Evolutionary conservation across 768 basidiomycete species (phyloP).

Genomic region (Termitomyces sp.): DNA sequence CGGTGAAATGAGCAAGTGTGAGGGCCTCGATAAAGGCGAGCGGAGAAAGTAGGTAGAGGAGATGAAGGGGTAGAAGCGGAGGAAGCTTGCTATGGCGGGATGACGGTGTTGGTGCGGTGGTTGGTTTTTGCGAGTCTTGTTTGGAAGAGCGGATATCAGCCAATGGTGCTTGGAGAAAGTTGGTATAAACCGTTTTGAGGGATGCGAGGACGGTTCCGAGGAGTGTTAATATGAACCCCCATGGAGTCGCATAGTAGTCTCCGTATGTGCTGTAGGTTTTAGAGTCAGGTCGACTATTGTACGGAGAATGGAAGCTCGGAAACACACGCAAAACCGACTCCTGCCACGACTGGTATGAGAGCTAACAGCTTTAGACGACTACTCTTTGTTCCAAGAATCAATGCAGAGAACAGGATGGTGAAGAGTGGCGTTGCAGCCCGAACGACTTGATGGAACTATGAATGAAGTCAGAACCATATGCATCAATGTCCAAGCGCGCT

Average conservation of each 20-base stretch:
- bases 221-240: constrained; percentile 84
- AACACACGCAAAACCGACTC: constrained; percentile 86
- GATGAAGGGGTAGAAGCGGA: constrained; percentile 59
- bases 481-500: constrained; percentile 22
- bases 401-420: constrained; percentile 70
- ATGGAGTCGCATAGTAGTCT: constrained; percentile 86
- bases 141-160: not conserved
- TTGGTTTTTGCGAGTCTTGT: not conserved
- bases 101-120: not conserved
- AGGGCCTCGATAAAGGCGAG: constrained; percentile 88
- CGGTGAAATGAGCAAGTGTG: constrained; percentile 67
- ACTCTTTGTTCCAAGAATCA: constrained; percentile 59
- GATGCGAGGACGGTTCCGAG: constrained; percentile 90
- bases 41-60: constrained; percentile 86
- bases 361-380: constrained; percentile 61
- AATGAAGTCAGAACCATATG: not conserved
- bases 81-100: constrained; percentile 14
- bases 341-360: constrained; percentile 79
- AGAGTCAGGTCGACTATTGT: not conserved
- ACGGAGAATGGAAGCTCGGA: not conserved
- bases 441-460: constrained; percentile 94
- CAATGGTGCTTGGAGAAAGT: constrained; percentile 57
- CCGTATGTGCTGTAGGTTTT: constrained; percentile 69
- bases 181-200: constrained; percentile 89
- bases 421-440: constrained; percentile 91